Percentiles rank a stretch among this genome's conserved stretches.
phyloP scores from a whole-genome alignment of 805 yeast genomes.

The Ogataea wickerhamii region DNA sequence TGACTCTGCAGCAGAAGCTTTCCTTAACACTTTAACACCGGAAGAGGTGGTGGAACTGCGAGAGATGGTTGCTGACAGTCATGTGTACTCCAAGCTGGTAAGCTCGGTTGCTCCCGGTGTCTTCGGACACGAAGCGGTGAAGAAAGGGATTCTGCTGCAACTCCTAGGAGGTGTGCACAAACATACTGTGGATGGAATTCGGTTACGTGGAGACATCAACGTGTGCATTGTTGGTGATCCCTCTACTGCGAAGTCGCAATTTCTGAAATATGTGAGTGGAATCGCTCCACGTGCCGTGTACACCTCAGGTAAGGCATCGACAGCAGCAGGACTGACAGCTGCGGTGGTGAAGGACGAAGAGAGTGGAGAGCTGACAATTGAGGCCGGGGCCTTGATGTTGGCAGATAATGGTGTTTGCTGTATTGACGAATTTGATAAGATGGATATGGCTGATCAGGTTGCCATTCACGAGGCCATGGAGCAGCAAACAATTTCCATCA shows the following conservation, averaged over 20 bases:
- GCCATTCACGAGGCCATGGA: conserved; percentile 99
- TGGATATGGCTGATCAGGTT: conserved; percentile 94
- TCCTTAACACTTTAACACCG: conserved; percentile 71
- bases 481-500: conserved; percentile 97
- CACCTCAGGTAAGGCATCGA: conserved; percentile 96
- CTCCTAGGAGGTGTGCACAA: conserved; percentile 95
- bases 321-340: conserved; percentile 98
- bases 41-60: conserved; percentile 82
- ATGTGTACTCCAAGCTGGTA: conserved; percentile 79
- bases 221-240: conserved; percentile 98
- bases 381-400: conserved; percentile 97
- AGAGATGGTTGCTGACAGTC: conserved; percentile 86
- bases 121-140: conserved; percentile 90
- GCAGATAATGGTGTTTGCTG: conserved; percentile 99
- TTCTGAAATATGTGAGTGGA: conserved; percentile 85
- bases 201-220: conserved; percentile 93
- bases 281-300: conserved; percentile 93
- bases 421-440: conserved; percentile 97
- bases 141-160: conserved; percentile 87
- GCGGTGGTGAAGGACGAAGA: conserved; percentile 97
- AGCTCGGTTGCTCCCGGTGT: conserved; percentile 93
- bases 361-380: conserved; percentile 94
- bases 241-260: conserved; percentile 94
- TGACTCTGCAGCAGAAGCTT: conserved; percentile 74
- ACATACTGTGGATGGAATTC: conserved; percentile 87